Evolutionary conservation across 352 stramenopile genomes (phyloP).

Genomic region (Globisporangium lucens): DNA sequence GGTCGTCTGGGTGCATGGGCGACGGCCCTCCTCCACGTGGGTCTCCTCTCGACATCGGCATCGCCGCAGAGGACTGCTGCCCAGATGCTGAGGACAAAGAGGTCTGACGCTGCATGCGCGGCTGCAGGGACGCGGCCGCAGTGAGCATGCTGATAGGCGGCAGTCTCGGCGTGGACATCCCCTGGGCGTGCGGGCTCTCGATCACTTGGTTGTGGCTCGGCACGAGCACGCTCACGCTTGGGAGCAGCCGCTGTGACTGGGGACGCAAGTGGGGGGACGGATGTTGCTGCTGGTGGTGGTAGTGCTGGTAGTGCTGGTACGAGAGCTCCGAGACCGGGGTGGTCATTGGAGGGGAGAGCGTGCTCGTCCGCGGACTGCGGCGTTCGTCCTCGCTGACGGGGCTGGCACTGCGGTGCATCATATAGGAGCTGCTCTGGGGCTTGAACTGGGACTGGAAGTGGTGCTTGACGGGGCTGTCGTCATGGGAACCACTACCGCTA

Average conservation of each 20-base stretch:
- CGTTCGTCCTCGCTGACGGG: slow-evolving; percentile 1
- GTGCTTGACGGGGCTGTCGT: slow-evolving; percentile 3
- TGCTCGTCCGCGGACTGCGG: slow-evolving; percentile 3
- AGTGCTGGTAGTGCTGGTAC: slow-evolving; percentile 8
- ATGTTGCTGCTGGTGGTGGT: slow-evolving; percentile 7
- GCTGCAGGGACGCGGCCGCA: slow-evolving; percentile 34
- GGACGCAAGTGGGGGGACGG: background rate
- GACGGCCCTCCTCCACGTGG: background rate
- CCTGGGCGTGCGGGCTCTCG: background rate
- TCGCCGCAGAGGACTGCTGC: background rate
- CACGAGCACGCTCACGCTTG: slow-evolving; percentile 1
- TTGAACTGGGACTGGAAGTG: background rate
- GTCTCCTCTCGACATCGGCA: background rate
- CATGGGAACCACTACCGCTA: background rate
- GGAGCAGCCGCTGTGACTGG: background rate
- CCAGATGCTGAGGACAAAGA: background rate
- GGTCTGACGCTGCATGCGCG: slow-evolving; percentile 10
- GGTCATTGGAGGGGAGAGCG: background rate
- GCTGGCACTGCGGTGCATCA: background rate
- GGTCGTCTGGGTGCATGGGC: slow-evolving; percentile 5
- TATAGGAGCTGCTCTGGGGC: background rate
- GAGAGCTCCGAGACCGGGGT: background rate
- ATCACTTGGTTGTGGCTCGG: slow-evolving; percentile 7
- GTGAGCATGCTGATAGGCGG: slow-evolving; percentile 53
- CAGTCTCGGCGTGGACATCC: slow-evolving; percentile 24